These are phyloP conservation scores for Beauveria sp. DNA, from an alignment of 2,329 filamentous ascomycete genomes.

Conservation along the genomic window DNA sequence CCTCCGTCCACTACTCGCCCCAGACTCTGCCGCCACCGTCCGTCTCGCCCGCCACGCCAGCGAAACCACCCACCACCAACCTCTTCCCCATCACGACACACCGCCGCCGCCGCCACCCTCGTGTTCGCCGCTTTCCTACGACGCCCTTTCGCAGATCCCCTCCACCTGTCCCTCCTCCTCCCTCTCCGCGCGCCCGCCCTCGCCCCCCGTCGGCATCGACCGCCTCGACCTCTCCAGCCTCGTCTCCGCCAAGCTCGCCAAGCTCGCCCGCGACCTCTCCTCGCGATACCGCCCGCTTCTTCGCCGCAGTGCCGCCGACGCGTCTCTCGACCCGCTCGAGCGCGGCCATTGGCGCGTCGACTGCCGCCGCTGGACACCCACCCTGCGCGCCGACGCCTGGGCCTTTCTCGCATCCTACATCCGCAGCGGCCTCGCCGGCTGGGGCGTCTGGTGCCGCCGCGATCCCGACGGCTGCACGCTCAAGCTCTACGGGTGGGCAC, in stretches of 20 bases:
- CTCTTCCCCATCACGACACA: not conserved
- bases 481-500: constrained; percentile 71
- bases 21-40: constrained; percentile 11
- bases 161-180: constrained; percentile 8
- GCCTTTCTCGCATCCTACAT: constrained; percentile 53
- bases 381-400: constrained; percentile 50
- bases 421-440: constrained; percentile 51
- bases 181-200: constrained; percentile 46
- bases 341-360: constrained; percentile 71
- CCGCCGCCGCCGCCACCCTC: not conserved
- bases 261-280: constrained; percentile 39
- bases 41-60: constrained; percentile 21
- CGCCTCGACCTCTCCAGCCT: constrained; percentile 42
- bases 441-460: constrained; percentile 55
- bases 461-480: constrained; percentile 35
- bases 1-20: constrained; percentile 14
- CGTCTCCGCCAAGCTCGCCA: constrained; percentile 49
- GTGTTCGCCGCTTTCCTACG: not conserved
- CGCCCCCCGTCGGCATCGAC: constrained; percentile 40
- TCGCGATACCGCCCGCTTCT: constrained; percentile 44
- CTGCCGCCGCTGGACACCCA: constrained; percentile 43
- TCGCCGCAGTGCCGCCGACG: constrained; percentile 13
- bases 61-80: constrained; percentile 16
- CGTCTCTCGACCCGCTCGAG: constrained; percentile 47
- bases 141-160: constrained; percentile 15